Conservation (phyloP, 345 rosid species). For the Populus nigra region DNA sequence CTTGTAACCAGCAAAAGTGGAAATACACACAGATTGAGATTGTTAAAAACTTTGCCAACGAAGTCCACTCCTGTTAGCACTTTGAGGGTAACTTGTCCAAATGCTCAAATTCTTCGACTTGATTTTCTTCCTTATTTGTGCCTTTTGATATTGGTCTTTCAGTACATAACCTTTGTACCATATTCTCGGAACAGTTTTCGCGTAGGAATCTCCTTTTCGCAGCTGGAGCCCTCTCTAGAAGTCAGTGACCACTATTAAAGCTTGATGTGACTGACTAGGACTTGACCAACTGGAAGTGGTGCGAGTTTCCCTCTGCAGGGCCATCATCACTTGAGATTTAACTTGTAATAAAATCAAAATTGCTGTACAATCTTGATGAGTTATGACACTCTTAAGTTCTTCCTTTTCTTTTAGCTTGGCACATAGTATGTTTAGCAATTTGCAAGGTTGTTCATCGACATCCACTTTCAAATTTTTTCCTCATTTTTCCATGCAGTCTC, state of each 20-base stretch:
- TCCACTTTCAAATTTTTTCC: background rate
- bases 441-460: background rate
- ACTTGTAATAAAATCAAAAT: background rate
- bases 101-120: background rate
- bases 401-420: background rate
- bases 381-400: background rate
- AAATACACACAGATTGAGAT: conserved; percentile 65
- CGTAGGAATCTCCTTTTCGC: conserved; percentile 83
- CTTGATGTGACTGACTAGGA: background rate
- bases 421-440: background rate
- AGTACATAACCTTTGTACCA: background rate
- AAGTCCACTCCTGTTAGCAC: conserved; percentile 77
- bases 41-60: conserved; percentile 76
- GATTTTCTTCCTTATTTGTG: background rate
- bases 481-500: background rate
- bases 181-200: conserved; percentile 54
- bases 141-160: background rate
- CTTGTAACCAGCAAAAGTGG: conserved; percentile 54
- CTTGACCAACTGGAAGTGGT: background rate
- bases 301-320: background rate
- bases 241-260: background rate
- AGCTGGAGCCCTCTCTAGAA: conserved; percentile 73
- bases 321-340: background rate
- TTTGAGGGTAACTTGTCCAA: conserved; percentile 44
- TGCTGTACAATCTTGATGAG: background rate